A percentile compares a stretch with the other conserved stretches of the same genome.
phyloP scores from a whole-genome alignment of 495 filamentous ascomycete genomes.

The Podospora didyma region DNA sequence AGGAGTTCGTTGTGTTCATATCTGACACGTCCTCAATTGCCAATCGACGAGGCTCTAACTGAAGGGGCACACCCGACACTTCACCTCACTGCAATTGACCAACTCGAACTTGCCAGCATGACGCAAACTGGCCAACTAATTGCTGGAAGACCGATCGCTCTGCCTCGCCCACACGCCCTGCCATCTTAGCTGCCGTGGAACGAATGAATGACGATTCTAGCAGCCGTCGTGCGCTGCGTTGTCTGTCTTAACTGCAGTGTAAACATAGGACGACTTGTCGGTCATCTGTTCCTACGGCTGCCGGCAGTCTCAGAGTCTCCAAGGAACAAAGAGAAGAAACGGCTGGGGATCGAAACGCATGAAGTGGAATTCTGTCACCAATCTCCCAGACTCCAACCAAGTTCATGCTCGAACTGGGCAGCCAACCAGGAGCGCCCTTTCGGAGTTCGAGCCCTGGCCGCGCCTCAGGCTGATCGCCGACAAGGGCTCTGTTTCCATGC shows the following conservation, averaged over 20 bases:
- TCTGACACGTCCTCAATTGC: not conserved
- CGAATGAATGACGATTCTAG: too few species aligned
- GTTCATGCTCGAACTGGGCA: slow-evolving; percentile 6
- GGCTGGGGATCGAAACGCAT: slow-evolving; percentile 1
- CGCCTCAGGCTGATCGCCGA: slow-evolving; percentile 15
- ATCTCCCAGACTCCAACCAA: slow-evolving; percentile 3
- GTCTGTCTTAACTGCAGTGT: too few species aligned
- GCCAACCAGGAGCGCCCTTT: slow-evolving; percentile 8
- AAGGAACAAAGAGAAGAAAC: not conserved
- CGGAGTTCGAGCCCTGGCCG: not conserved
- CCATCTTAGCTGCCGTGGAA: not conserved
- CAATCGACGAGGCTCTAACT: not conserved
- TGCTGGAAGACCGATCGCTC: too few species aligned
- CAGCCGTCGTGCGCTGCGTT: too few species aligned
- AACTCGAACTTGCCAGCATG: not conserved
- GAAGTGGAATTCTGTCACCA: not conserved
- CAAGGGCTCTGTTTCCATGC: slow-evolving; percentile 6
- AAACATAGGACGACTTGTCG: too few species aligned
- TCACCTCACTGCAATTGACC: not conserved
- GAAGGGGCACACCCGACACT: not conserved
- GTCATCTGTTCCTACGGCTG: too few species aligned
- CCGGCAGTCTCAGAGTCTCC: too few species aligned
- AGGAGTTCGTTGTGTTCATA: not conserved
- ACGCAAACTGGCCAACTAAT: too few species aligned
- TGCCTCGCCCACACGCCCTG: too few species aligned